Base-by-base conservation (phyloP, 805 yeast species). In the Candida suzukii region DNA sequence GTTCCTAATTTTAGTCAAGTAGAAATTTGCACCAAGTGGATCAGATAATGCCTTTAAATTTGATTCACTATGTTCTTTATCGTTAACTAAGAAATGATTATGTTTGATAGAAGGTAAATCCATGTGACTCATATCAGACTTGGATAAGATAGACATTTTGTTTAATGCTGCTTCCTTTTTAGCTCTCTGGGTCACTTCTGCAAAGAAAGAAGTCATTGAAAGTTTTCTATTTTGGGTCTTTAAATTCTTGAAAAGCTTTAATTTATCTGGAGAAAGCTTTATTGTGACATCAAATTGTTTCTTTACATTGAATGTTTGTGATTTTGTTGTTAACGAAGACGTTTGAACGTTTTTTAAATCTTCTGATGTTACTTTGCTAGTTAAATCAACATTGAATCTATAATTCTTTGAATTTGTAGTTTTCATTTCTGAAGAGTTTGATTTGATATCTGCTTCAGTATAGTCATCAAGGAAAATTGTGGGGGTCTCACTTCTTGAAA, bases 111-210 rank as follows among this genome's bases (percentile, higher is more conserved):
- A 37, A 0, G 68, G 69, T 3, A 68, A 64, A 2, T 49, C 47
- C 37, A 71, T 51, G 24, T 16, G n/a, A n/a, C n/a, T n/a, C n/a
- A n/a, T n/a, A n/a, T n/a, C n/a, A n/a, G n/a, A n/a, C n/a, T n/a
- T n/a, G n/a, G 63, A 57, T 2, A 65, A 58, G 22, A 59, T 42
- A 40, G 63, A 60, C 8, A 43, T 16, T 13, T 32, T 25, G 16
- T 12, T 18, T 7, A 19, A 20, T 31, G 19, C 21, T 12, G 28
- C 47, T 5, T 58, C 42, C 34, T 48, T 53, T 12, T 65, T 57
- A 3, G 61, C 56, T 19, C 56, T 47, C 14, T 56, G 56, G 61
- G 70, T 64, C 67, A 72, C 67, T 41, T 64, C 61, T 16, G 49
- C 59, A 42, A 71, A 68, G 4, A 65, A 61, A 8, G 61, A 49